Evolutionary conservation across 768 basidiomycete genomes (phyloP), one percentile per base, ranked within the genome.

Genomic region (Trichaptum fuscoviolaceum): DNA sequence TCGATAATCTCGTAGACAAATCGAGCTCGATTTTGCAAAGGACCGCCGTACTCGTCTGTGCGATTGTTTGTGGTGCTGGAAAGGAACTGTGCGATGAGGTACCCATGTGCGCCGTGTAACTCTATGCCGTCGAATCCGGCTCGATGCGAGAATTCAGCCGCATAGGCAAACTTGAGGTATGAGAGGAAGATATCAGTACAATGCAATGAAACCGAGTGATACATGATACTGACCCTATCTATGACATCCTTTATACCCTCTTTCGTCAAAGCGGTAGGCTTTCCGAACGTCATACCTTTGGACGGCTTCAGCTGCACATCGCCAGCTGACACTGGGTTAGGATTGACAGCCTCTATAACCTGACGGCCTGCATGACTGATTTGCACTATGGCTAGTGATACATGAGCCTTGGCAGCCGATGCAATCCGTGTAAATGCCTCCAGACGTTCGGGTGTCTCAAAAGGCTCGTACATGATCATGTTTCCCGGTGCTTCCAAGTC

Each of bases 1-100:
- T 36, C 35, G 60, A 85, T 75, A 58, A 94, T 68, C 57, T 85
- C 85, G 35, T 92, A 79, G 2, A 89, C 82, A 67, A 85, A 85
- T 26, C 91, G 86, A 66, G 91, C 73, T 35, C 93, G 85, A 78
- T 93, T 92, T 69, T 87, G 86, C 42, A 94, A 78, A 7, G 82
- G 75, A 2, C 92, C 92, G 17, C 93, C 92, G 72, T 89, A 93
- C 27, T 78, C 57, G 75, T 94, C 94, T 8, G 80, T 81, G 35
- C 92, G 87, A 7, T 74, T 75, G 80, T 95, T 94, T 18, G 88
- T 89, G 34, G 92, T 73, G 0, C 92, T 92, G 2, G 90, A 91
- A 10, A 88, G 72, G 76, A 93, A 95, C 23, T 79, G 73, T 73
- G 87, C 84, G 1, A 88, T 34, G n/a, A 91, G 82, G 72, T 89